Conservation (phyloP, 164 flowering plant genomes). For the Magnolia kwangsiensis region DNA sequence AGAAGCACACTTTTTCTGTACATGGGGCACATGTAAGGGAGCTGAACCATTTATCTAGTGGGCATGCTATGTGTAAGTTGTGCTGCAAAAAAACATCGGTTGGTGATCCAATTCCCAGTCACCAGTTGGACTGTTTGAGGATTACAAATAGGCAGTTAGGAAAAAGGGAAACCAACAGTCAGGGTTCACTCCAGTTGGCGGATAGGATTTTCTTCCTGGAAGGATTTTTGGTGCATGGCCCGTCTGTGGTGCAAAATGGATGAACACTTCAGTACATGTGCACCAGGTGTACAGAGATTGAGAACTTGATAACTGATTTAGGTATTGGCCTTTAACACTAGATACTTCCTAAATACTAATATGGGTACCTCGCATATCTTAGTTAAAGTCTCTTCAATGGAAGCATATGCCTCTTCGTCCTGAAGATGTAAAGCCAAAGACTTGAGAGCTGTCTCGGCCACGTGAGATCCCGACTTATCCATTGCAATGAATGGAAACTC, state of each 20-base stretch:
- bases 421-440: slow-evolving; percentile 63
- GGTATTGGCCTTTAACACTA: too few species aligned
- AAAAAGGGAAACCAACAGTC: background rate
- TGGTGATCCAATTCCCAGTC: background rate
- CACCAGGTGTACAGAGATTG: background rate
- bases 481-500: slow-evolving; percentile 64
- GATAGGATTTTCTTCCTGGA: background rate
- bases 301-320: too few species aligned
- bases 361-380: slow-evolving; percentile 64
- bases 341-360: background rate
- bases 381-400: slow-evolving; percentile 57
- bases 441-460: slow-evolving; percentile 79
- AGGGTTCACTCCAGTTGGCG: background rate
- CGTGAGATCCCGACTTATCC: slow-evolving; percentile 94
- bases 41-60: background rate
- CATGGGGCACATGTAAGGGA: background rate
- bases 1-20: background rate
- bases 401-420: slow-evolving; percentile 43
- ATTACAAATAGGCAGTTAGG: background rate
- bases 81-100: background rate
- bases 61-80: background rate
- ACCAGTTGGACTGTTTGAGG: background rate
- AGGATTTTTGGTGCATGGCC: background rate
- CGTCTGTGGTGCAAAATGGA: background rate
- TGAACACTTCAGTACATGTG: background rate